phyloP scores from a whole-genome alignment of 805 yeast species.

The Barnettozyma pratensis region DNA sequence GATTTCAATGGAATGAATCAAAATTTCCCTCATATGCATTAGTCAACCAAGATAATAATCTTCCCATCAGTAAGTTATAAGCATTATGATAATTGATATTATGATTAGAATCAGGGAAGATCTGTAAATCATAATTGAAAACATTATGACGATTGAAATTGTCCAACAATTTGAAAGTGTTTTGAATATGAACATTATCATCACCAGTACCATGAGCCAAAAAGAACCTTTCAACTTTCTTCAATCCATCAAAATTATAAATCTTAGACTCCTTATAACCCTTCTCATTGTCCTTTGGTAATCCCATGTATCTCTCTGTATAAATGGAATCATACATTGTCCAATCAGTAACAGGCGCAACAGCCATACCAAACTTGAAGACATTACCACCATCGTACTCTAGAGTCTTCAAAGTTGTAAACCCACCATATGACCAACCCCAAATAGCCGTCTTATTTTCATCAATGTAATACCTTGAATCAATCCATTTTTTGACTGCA shows the following conservation, averaged over 20 bases:
- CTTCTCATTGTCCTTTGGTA: constrained; percentile 42
- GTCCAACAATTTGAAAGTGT: constrained; percentile 58
- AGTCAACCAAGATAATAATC: constrained; percentile 52
- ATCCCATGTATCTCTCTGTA: constrained; percentile 71
- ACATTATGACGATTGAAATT: constrained; percentile 44
- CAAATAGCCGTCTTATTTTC: constrained; percentile 56
- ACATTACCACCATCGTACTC: constrained; percentile 59
- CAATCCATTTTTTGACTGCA: constrained; percentile 46
- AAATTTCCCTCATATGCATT: constrained; percentile 47
- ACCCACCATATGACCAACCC: constrained; percentile 92
- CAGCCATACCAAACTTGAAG: constrained; percentile 74
- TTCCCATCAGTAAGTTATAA: constrained; percentile 62
- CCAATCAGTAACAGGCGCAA: constrained; percentile 87
- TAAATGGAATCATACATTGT: constrained; percentile 68
- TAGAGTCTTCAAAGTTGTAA: constrained; percentile 64
- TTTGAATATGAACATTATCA: constrained; percentile 78
- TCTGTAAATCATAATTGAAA: constrained; percentile 79
- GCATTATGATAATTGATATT: constrained; percentile 78
- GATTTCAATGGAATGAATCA: constrained; percentile 13
- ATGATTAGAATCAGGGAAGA: constrained; percentile 94
- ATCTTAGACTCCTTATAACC: constrained; percentile 47
- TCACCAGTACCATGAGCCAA: constrained; percentile 83
- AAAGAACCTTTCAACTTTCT: constrained; percentile 48
- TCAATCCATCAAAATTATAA: constrained; percentile 37
- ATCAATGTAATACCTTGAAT: constrained; percentile 41